These are phyloP conservation scores for Apiospora malaysiana DNA, from an alignment of 2,329 filamentous ascomycete species.

Conservation along the genomic window DNA sequence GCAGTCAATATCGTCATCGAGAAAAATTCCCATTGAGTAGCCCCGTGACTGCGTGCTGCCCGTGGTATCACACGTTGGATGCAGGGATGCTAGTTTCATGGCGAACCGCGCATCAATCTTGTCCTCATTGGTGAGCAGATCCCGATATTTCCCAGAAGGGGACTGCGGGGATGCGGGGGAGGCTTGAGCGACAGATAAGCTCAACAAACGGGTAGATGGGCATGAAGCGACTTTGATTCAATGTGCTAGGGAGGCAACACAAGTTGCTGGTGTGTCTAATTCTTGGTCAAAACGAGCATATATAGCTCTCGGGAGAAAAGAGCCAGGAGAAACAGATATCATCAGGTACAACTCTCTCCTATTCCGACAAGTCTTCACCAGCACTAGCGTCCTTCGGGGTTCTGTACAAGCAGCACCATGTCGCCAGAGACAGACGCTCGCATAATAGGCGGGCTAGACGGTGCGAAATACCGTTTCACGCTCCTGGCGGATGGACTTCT, in stretches of 20 bases:
- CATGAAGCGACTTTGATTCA: background rate
- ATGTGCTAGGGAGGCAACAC: background rate
- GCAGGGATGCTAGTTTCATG: background rate
- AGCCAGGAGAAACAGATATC: background rate
- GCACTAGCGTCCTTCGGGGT: background rate
- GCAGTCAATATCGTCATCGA: background rate
- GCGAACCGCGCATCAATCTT: background rate
- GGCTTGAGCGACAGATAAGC: background rate
- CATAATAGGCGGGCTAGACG: slow-evolving; percentile 13
- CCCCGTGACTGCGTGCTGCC: background rate
- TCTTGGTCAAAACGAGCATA: background rate
- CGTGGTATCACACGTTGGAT: background rate
- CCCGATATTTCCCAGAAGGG: background rate
- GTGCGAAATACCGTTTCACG: slow-evolving; percentile 60
- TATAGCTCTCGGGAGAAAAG: background rate
- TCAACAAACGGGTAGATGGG: no score
- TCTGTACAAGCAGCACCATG: background rate
- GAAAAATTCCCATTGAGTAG: background rate
- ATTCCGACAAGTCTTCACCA: background rate
- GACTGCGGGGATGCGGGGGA: slow-evolving; percentile 15
- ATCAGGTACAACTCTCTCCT: background rate
- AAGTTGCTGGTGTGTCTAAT: background rate
- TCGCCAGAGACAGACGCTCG: background rate
- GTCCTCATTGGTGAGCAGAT: background rate
- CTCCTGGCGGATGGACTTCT: slow-evolving; percentile 61